Conservation (phyloP, 805 yeast species). For the Candida succiphila region DNA sequence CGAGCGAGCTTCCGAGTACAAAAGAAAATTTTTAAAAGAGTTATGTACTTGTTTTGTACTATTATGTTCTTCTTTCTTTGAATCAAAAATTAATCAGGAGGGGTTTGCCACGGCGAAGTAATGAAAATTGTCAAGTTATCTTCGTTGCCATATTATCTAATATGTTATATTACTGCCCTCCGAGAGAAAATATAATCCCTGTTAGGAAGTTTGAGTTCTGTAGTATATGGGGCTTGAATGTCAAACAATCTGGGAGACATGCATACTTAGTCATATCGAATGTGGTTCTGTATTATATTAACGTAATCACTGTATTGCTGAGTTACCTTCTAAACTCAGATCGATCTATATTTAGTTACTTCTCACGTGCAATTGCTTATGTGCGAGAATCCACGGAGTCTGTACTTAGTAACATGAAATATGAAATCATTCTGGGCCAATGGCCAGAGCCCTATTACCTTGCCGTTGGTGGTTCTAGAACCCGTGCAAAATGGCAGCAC, state of each 20-base stretch:
- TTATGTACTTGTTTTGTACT: background rate
- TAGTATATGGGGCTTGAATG: constrained; percentile 48
- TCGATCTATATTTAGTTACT: no score
- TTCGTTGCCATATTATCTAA: constrained; percentile 48
- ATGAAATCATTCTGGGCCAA: no score
- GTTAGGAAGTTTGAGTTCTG: constrained; percentile 53
- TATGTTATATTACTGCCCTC: constrained; percentile 31
- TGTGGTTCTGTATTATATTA: background rate
- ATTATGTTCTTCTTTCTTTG: constrained; percentile 19
- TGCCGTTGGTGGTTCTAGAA: no score
- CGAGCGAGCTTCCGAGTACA: background rate
- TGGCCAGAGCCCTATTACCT: no score
- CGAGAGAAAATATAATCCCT: constrained; percentile 38
- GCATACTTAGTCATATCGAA: background rate
- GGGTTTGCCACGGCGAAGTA: constrained; percentile 62
- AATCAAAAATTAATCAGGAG: constrained; percentile 52
- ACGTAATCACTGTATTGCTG: no score
- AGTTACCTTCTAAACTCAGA: no score
- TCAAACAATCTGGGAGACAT: constrained; percentile 38
- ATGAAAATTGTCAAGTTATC: constrained; percentile 49
- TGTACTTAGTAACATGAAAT: no score
- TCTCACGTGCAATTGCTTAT: no score
- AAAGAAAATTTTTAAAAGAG: background rate
- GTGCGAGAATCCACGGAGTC: no score
- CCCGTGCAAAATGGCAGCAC: no score